Evolutionary conservation across 257 asterid species (phyloP), one percentile per base, ranked within the genome.

Genomic region (Misopates orontium): DNA sequence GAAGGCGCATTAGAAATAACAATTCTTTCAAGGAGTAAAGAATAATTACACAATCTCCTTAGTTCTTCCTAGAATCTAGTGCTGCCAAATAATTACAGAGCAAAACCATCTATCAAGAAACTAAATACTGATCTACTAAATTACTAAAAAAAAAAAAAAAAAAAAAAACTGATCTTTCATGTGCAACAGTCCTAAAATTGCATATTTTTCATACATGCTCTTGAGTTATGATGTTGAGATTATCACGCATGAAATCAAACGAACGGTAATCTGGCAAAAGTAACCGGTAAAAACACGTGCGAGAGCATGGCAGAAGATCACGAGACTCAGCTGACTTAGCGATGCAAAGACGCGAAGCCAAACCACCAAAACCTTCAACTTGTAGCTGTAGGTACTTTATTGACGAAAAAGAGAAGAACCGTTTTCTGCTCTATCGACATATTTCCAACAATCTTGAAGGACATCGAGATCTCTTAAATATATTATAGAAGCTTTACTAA

Each of bases 321-420:
- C 18, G n/a, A 0, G 89, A 48, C 78, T 83, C 97, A 1, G 66
- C 40, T 10, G 80, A 62, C 76, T 55, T 86, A 42, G 80, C 82
- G 71, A 93, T 80, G 85, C 69, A 71, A 39, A 93, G 95, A 25
- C 82, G 80, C 32, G 96, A 90, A 32, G 84, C 82, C 85, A 93
- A 73, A 12, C 97, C 96, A 24, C 91, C 69, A 70, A 93, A 92
- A n/a, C 99, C 99, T 81, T 93, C 97, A 5, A 80, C n/a, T n/a
- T n/a, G n/a, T n/a, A n/a, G 31, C 0, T 97, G 96, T 45, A 93
- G 71, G 74, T 83, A 84, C 56, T 86, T 93, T 64, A 93, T 80
- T 4, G 97, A 93, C 90, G 75, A 93, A 93, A 81, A 82, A 90
- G 54, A 93, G 96, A 71, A 93, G 90, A 74, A 80, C 70, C 78